These are phyloP conservation scores for Fusarium robinianum DNA, from an alignment of 2,329 filamentous ascomycete genomes.

Conservation along the genomic window DNA sequence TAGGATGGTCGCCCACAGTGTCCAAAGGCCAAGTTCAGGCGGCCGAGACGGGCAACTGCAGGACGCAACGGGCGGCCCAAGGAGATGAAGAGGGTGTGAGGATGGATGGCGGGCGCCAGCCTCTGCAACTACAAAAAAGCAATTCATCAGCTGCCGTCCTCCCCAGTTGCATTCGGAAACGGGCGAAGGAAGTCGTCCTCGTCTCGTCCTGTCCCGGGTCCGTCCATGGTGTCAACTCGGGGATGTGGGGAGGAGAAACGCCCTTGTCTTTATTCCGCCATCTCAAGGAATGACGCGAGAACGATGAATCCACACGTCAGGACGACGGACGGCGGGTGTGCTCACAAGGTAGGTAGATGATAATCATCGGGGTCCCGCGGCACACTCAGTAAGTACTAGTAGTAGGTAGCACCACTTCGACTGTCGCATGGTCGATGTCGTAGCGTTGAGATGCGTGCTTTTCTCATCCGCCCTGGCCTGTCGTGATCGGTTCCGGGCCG, in stretches of 20 bases:
- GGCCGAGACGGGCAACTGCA: conserved; percentile 32
- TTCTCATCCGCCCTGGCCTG: background rate
- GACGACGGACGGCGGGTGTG: conserved; percentile 12
- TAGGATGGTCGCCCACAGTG: conserved; percentile 10
- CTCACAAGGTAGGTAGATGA: background rate
- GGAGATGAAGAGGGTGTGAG: no score
- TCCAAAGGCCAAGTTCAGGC: conserved; percentile 12
- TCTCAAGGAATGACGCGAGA: conserved; percentile 36
- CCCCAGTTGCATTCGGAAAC: no score
- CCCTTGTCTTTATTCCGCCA: conserved; percentile 5
- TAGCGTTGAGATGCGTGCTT: no score
- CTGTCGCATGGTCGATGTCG: no score
- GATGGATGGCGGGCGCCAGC: no score
- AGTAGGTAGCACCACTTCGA: no score
- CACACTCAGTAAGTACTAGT: no score
- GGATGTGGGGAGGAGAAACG: conserved; percentile 7
- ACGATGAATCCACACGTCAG: conserved; percentile 30
- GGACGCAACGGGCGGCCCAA: conserved; percentile 30
- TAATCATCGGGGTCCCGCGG: no score
- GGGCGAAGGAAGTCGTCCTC: no score
- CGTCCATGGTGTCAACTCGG: background rate
- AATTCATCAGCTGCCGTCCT: background rate
- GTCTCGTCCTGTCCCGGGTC: conserved; percentile 17
- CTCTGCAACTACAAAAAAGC: no score
- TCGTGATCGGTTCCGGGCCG: conserved; percentile 8